These are phyloP conservation scores for Pseudopediastrum boryanum DNA, from an alignment of 139 green algal species.

Conservation along the genomic window DNA sequence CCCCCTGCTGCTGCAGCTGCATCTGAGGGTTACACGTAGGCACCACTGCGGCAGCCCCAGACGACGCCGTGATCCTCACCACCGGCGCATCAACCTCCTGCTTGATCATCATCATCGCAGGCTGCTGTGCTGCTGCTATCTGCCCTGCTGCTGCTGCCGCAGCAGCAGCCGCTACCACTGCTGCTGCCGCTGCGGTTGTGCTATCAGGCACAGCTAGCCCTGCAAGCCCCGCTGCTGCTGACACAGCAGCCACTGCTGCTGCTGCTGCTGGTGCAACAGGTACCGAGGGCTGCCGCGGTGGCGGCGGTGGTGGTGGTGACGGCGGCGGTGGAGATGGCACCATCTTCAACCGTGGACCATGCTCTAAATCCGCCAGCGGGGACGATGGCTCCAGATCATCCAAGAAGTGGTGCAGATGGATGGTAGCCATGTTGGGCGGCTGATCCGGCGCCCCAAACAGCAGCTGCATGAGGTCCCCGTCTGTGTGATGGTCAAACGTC, in stretches of 20 bases:
- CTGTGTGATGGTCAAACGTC: constrained; percentile 45
- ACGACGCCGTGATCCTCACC: too few relatives aligned
- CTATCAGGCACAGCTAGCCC: neutral
- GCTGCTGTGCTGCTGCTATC: neutral
- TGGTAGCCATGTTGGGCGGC: constrained; percentile 56
- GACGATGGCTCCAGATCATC: constrained; percentile 19
- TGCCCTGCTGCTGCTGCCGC: neutral
- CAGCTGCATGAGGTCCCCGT: constrained; percentile 62
- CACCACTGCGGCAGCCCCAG: too few relatives aligned
- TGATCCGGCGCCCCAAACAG: constrained; percentile 60
- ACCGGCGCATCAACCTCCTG: too few relatives aligned
- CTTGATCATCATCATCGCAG: too few relatives aligned
- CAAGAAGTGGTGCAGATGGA: constrained; percentile 50
- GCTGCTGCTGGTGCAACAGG: neutral
- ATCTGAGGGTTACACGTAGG: too few relatives aligned
- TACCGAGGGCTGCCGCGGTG: neutral
- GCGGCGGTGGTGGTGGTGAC: too few relatives aligned
- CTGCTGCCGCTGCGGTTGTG: neutral
- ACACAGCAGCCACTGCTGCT: neutral
- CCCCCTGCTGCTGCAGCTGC: too few relatives aligned
- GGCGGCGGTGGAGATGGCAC: neutral
- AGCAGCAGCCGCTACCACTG: neutral
- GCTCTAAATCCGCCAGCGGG: constrained; percentile 12
- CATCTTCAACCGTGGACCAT: constrained; percentile 20
- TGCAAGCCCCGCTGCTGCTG: neutral